A percentile compares a stretch with the other conserved stretches of the same genome.
Evolutionary conservation across 2,329 filamentous ascomycete genomes (phyloP).

Genomic region (Alternaria sp.): DNA sequence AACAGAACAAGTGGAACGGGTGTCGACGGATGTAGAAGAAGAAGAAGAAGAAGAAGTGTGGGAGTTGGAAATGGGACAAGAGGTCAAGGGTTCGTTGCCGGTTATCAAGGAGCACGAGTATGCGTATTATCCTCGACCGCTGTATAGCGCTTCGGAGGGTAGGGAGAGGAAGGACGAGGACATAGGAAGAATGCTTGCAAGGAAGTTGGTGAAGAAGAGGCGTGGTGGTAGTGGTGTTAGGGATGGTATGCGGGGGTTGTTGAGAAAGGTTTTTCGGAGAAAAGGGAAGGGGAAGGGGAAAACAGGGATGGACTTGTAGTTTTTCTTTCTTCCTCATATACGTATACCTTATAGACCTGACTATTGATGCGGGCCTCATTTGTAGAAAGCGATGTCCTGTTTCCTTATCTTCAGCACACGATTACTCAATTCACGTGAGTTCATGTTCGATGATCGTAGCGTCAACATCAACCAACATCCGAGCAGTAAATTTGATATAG

Average conservation of each 20-base stretch:
- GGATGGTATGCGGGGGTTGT: neutral
- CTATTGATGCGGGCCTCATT: too few species aligned
- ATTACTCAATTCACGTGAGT: neutral
- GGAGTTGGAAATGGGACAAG: neutral
- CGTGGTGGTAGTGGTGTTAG: neutral
- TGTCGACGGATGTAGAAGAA: neutral
- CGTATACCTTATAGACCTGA: too few species aligned
- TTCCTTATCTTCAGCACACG: fast-evolving
- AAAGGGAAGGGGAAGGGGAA: neutral
- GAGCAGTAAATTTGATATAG: neutral
- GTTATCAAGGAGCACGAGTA: slow-evolving; percentile 4
- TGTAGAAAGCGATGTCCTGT: neutral
- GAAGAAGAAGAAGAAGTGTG: neutral
- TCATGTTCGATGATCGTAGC: neutral
- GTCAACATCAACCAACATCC: neutral
- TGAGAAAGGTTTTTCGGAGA: neutral
- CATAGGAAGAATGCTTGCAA: too few species aligned
- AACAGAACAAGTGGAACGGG: neutral
- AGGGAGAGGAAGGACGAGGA: neutral
- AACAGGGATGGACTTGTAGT: neutral
- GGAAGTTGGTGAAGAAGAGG: slow-evolving; percentile 1
- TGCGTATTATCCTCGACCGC: slow-evolving; percentile 14
- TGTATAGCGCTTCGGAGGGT: too few species aligned
- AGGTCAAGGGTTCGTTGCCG: slow-evolving; percentile 2
- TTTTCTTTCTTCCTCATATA: too few species aligned